Conservation (phyloP, 345 rosid species). For the Salix udensis region DNA sequence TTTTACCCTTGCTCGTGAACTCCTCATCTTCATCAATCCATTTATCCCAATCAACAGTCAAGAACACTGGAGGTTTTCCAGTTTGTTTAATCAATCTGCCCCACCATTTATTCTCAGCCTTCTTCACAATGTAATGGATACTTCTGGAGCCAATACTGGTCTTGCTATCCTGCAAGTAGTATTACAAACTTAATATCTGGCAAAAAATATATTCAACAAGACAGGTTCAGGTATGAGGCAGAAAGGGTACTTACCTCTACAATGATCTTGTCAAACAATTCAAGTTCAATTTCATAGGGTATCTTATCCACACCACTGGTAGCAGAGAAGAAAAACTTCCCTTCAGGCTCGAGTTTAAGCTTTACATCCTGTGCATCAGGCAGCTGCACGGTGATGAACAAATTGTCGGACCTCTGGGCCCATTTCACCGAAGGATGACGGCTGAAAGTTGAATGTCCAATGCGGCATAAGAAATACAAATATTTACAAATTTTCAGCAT, state of each 20-base stretch:
- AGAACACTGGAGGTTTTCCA: conserved; percentile 47
- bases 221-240: background rate
- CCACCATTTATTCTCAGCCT: conserved; percentile 59
- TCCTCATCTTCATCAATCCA: conserved; percentile 66
- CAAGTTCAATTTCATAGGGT: conserved; percentile 45
- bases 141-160: conserved; percentile 38
- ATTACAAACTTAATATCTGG: background rate
- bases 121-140: conserved; percentile 45
- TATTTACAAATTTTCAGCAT: background rate
- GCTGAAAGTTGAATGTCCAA: conserved; percentile 21
- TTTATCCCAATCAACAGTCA: conserved; percentile 60
- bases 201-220: background rate
- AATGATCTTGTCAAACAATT: conserved; percentile 44
- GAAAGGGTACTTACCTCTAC: conserved; percentile 32
- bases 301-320: conserved; percentile 40
- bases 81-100: conserved; percentile 40
- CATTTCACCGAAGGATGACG: conserved; percentile 57
- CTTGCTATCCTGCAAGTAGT: conserved; percentile 47
- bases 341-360: conserved; percentile 55
- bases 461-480: background rate
- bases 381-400: conserved; percentile 47
- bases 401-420: conserved; percentile 53
- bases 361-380: conserved; percentile 57
- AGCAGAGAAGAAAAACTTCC: conserved; percentile 52
- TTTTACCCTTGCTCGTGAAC: conserved; percentile 20